Conservation (phyloP, 495 filamentous ascomycete genomes). For the Xylaria cubensis region DNA sequence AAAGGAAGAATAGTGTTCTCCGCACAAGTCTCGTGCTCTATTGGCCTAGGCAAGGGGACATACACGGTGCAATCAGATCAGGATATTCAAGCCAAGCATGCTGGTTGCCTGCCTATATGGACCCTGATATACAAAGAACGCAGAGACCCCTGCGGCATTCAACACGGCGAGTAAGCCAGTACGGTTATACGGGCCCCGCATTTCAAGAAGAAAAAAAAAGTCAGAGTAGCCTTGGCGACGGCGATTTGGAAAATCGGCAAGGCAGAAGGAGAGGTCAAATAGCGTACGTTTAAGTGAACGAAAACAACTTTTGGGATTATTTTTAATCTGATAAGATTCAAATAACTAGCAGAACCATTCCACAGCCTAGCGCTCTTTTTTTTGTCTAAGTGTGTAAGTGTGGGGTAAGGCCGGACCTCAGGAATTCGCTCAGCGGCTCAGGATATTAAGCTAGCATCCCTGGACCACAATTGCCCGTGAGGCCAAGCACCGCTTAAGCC, state of each 20-base stretch:
- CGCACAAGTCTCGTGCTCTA: not conserved
- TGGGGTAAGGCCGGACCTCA: conserved; percentile 9
- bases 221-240: conserved; percentile 5
- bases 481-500: not conserved
- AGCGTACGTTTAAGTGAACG: not conserved
- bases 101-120: conserved; percentile 7
- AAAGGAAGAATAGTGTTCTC: not conserved
- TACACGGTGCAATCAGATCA: conserved; percentile 4
- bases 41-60: not conserved
- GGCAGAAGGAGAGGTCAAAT: not conserved
- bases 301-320: not conserved
- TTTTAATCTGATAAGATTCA: conserved; percentile 7
- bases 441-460: not conserved
- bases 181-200: conserved; percentile 7
- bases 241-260: not conserved
- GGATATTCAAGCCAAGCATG: conserved; percentile 14
- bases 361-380: not conserved
- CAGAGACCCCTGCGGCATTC: conserved; percentile 12
- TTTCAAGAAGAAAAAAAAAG: not conserved
- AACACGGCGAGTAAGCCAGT: not conserved
- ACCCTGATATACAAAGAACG: conserved; percentile 6
- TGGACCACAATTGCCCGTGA: conserved; percentile 6
- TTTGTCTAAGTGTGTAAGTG: not conserved
- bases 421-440: not conserved
- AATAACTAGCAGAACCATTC: not conserved